phyloP scores from a whole-genome alignment of 2,329 filamentous ascomycete species.

The Pseudogymnoascus sp. region DNA sequence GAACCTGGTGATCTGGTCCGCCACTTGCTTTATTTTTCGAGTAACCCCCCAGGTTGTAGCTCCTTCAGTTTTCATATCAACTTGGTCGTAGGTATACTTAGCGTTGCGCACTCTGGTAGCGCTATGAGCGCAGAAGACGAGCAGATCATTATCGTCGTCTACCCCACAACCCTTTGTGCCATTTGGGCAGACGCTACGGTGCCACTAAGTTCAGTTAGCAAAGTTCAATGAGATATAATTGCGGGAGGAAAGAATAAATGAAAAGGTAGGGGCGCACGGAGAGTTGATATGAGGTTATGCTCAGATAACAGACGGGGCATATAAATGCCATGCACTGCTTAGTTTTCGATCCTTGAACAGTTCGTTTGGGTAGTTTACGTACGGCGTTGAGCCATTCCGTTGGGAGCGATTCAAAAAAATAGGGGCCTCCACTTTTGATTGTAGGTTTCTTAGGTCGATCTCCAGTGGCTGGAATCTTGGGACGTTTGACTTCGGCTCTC shows the following conservation, averaged over 20 bases:
- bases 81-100: not conserved
- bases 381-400: not conserved
- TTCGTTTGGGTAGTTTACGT: not conserved
- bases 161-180: not conserved
- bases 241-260: not conserved
- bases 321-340: not conserved
- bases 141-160: not conserved
- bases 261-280: not conserved
- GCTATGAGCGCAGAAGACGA: not conserved
- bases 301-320: not conserved
- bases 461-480: not conserved
- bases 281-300: not conserved
- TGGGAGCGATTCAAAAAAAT: not conserved
- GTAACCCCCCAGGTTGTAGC: not conserved
- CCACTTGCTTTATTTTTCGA: not conserved
- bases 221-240: not conserved
- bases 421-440: not conserved
- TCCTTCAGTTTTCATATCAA: not conserved
- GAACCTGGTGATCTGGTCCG: not conserved
- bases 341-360: not conserved
- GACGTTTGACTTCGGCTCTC: not conserved
- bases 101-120: not conserved
- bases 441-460: not conserved
- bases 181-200: not conserved
- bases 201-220: not conserved